Evolutionary conservation across 306 rosid species (phyloP).

Genomic region (Vigna angularis): DNA sequence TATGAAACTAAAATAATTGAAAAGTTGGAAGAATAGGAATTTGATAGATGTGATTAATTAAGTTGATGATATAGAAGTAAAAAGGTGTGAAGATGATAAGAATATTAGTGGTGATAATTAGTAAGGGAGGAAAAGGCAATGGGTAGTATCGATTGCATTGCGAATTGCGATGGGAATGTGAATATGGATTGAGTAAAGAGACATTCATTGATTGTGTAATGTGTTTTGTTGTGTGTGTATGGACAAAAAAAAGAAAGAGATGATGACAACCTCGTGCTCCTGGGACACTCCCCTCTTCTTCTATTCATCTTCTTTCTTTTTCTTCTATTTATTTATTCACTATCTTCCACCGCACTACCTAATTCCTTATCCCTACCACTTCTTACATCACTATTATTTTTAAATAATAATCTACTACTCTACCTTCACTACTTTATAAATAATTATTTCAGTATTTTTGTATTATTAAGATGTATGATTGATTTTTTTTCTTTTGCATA

Average conservation of each 20-base stretch:
- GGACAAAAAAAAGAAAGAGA: constrained; percentile 31
- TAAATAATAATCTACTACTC: too few species aligned
- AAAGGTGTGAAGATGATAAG: too few species aligned
- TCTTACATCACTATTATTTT: too few species aligned
- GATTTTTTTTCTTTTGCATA: neutral
- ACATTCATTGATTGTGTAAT: neutral
- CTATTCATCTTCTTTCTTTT: neutral
- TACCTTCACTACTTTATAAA: too few species aligned
- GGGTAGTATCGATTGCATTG: constrained; percentile 1
- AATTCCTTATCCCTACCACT: too few species aligned
- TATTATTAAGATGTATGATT: too few species aligned
- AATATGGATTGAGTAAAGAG: neutral
- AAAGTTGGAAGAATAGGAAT: too few species aligned
- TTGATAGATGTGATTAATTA: too few species aligned
- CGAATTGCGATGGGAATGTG: constrained; percentile 23
- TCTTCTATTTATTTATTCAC: too few species aligned
- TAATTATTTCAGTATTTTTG: too few species aligned
- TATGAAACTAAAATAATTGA: too few species aligned
- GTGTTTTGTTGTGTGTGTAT: constrained; percentile 10
- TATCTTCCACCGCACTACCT: neutral
- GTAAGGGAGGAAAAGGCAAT: neutral
- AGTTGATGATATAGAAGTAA: too few species aligned
- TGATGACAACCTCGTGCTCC: constrained; percentile 39
- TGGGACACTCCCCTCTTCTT: neutral
- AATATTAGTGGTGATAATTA: neutral